Evolutionary conservation across 352 stramenopile genomes (phyloP).

Genomic region (Globisporangium alternatum): DNA sequence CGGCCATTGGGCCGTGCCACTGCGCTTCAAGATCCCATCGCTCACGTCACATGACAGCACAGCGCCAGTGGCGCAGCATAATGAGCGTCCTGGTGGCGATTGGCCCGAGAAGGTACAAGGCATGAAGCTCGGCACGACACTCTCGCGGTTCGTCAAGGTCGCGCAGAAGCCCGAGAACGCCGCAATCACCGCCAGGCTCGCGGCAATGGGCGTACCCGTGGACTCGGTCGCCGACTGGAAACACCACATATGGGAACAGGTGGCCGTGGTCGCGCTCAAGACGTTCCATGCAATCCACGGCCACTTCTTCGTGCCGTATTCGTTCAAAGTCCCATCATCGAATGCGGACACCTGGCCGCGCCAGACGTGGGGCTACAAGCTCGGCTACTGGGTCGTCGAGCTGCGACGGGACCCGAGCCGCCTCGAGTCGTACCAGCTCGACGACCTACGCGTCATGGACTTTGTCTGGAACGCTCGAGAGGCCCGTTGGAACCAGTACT

Average conservation of each 20-base stretch:
- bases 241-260: slow-evolving; percentile 30
- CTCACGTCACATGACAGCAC: neutral
- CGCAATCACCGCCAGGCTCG: slow-evolving; percentile 19
- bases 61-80: neutral
- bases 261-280: slow-evolving; percentile 25
- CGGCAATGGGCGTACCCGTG: slow-evolving; percentile 22
- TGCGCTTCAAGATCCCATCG: slow-evolving; percentile 30
- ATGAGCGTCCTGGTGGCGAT: neutral
- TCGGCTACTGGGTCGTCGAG: slow-evolving; percentile 40
- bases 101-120: slow-evolving; percentile 30
- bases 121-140: slow-evolving; percentile 41
- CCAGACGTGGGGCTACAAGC: slow-evolving; percentile 38
- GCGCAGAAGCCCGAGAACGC: slow-evolving; percentile 26
- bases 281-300: slow-evolving; percentile 25
- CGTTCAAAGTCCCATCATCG: slow-evolving; percentile 27
- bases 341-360: slow-evolving; percentile 19
- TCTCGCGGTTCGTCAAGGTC: slow-evolving; percentile 37
- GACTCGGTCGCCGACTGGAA: slow-evolving; percentile 24
- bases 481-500: slow-evolving; percentile 36
- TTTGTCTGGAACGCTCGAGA: slow-evolving; percentile 39
- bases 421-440: slow-evolving; percentile 30
- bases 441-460: slow-evolving; percentile 25
- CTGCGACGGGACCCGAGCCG: slow-evolving; percentile 28
- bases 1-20: slow-evolving; percentile 31
- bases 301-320: slow-evolving; percentile 32